phyloP scores from a whole-genome alignment of 805 yeast species.

The Helenozyma baotianmanensis region DNA sequence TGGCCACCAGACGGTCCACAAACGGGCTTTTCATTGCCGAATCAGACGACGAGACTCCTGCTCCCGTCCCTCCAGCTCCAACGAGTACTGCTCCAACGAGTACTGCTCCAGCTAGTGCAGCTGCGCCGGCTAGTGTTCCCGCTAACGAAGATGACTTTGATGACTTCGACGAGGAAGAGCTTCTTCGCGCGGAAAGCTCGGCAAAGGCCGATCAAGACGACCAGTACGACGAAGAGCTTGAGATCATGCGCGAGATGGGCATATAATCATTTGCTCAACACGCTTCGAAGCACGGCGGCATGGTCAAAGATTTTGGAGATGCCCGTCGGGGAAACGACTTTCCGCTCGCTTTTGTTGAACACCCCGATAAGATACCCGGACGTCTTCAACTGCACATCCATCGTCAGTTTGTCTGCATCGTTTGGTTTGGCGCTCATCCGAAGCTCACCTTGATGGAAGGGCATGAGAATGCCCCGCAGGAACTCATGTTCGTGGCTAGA shows the following conservation, averaged over 20 bases:
- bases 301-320: constrained; percentile 45
- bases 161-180: constrained; percentile 7
- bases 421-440: constrained; percentile 16
- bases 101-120: no score
- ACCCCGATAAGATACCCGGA: constrained; percentile 55
- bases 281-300: constrained; percentile 44
- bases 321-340: constrained; percentile 27
- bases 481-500: constrained; percentile 26
- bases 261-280: constrained; percentile 12
- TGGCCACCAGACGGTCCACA: constrained; percentile 8
- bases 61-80: background rate
- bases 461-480: constrained; percentile 50
- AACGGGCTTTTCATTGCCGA: constrained; percentile 27
- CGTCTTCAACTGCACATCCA: constrained; percentile 45
- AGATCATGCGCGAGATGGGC: constrained; percentile 37
- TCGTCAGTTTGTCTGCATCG: constrained; percentile 11
- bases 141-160: constrained; percentile 20
- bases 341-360: constrained; percentile 29
- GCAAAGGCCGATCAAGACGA: constrained; percentile 1
- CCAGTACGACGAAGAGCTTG: constrained; percentile 25
- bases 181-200: background rate
- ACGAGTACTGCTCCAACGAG: no score
- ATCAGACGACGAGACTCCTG: constrained; percentile 25
- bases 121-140: background rate
- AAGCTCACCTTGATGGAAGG: constrained; percentile 39